These are phyloP conservation scores for Tieghemiomyces parasiticus DNA, from an alignment of 192 early-diverging fungal genomes.

Conservation along the genomic window DNA sequence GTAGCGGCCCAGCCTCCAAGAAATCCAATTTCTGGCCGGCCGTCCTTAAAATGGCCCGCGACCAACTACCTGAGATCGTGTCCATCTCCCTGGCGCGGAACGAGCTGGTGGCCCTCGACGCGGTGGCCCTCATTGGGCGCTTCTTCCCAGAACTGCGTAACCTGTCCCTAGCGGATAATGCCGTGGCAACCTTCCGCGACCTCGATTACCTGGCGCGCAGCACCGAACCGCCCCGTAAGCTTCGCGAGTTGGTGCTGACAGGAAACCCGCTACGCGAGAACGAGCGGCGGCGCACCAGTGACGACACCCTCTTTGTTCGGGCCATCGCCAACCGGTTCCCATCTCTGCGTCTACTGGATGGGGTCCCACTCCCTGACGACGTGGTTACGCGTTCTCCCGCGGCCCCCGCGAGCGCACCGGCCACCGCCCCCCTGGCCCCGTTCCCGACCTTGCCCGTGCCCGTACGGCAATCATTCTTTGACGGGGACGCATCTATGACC, in stretches of 20 bases:
- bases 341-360: not conserved
- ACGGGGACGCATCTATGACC: not conserved
- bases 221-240: not conserved
- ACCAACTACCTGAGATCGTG: not conserved
- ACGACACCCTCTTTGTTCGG: not conserved
- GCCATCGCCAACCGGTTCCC: not conserved
- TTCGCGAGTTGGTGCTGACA: not conserved
- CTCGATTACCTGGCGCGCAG: not conserved
- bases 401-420: not conserved
- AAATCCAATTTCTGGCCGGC: slow-evolving; percentile 1
- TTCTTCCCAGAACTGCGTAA: not conserved
- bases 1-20: not conserved
- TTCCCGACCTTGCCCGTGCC: not conserved
- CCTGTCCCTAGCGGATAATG: not conserved
- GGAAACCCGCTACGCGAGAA: not conserved
- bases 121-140: not conserved
- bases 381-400: not conserved
- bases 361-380: not conserved
- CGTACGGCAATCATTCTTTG: not conserved
- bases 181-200: not conserved
- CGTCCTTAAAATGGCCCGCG: not conserved
- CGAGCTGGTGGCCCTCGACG: not conserved
- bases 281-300: not conserved
- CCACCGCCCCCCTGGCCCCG: not conserved
- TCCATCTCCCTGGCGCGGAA: not conserved